Evolutionary conservation across 768 basidiomycete genomes (phyloP).

Genomic region (Collybia mongolica): DNA sequence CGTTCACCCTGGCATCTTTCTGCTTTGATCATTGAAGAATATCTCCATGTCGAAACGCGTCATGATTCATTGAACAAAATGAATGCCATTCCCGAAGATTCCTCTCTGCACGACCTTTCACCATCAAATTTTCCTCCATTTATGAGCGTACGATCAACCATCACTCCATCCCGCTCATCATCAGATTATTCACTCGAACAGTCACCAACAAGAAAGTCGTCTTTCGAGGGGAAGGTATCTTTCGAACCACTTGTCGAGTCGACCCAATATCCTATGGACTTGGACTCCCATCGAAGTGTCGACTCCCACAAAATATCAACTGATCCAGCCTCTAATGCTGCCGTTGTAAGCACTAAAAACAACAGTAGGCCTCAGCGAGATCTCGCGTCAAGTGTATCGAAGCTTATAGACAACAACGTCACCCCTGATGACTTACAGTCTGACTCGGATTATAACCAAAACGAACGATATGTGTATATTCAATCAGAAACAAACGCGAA

Average conservation of each 20-base stretch:
- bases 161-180: slow-evolving; percentile 26
- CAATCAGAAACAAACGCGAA: slow-evolving; percentile 7
- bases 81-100: slow-evolving; percentile 43
- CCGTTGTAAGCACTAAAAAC: slow-evolving; percentile 13
- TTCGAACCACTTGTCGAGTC: slow-evolving; percentile 57
- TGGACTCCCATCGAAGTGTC: slow-evolving; percentile 39
- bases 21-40: slow-evolving; percentile 70
- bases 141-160: slow-evolving; percentile 17
- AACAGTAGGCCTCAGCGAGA: slow-evolving; percentile 2
- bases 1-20: slow-evolving; percentile 63
- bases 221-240: slow-evolving; percentile 49
- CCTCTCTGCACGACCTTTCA: slow-evolving; percentile 15
- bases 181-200: slow-evolving; percentile 39
- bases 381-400: background rate
- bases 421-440: slow-evolving; percentile 4
- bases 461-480: background rate
- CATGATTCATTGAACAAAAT: slow-evolving; percentile 30
- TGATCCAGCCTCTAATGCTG: slow-evolving; percentile 11
- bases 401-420: background rate
- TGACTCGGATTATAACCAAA: slow-evolving; percentile 3
- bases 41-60: slow-evolving; percentile 38
- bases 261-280: slow-evolving; percentile 44
- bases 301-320: slow-evolving; percentile 31
- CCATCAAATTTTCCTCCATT: slow-evolving; percentile 19
- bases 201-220: slow-evolving; percentile 35